Base-by-base conservation (phyloP, 163 green algal genomes). In the Scenedesmus sp. region DNA sequence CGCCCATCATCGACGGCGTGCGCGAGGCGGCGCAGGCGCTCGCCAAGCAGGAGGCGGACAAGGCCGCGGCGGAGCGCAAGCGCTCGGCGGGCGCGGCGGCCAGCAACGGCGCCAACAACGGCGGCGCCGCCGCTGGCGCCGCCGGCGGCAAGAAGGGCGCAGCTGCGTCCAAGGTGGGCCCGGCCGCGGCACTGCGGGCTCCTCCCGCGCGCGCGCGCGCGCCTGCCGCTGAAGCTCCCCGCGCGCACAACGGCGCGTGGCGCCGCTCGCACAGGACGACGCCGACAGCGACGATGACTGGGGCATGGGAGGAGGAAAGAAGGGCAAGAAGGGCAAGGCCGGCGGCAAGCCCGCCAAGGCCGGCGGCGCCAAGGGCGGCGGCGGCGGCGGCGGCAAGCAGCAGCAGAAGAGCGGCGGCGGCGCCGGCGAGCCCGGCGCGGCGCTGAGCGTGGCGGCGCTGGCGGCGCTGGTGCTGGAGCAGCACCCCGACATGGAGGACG, bases 401-500 rank as follows among this genome's bases (percentile, higher is more conserved):
- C 31, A 85, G 51, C 73, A 83, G 58, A 63, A 67, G 14, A 47
- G 57, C 22, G 56, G 44, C 47, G 53, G 53, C 34, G 34, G 26
- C 24, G 47, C 47, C 33, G 60, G 15, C 28, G 74, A 60, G 64
- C 69, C 28, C 2, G 56, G 60, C 6, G 45, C 45, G 11, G 62
- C 51, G 13, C n/a, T 82, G 1, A 86, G 36, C 0, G 24, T 62
- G 26, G 39, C 45, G 0, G 51, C 65, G 50, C 63, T 95, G 33
- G 74, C 80, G 2, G 50, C 83, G 45, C 54, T 74, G 22, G 63
- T 95, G 31, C 24, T 82, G 24, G 54, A 79, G 31, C 80, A 86
- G 80, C 75, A 86, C 28, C 90, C 92, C 3, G 92, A 95, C 11
- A 83, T 92, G 63, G 88, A 91, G 64, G 86, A 79, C 36, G 87